These are phyloP conservation scores for Casuarina equisetifolia DNA, from an alignment of 306 rosid species.

Conservation along the genomic window DNA sequence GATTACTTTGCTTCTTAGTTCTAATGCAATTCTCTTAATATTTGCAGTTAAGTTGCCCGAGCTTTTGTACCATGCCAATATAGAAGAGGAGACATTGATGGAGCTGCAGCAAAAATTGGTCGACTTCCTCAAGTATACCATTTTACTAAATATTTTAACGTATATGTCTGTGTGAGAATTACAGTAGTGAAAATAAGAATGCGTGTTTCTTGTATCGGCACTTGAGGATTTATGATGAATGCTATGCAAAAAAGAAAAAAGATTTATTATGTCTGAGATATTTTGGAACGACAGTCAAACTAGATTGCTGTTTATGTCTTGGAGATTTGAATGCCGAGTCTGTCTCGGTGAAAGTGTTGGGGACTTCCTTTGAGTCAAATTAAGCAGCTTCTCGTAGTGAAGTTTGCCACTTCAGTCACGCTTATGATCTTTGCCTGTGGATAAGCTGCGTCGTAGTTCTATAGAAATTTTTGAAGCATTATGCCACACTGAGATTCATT, in stretches of 20 bases:
- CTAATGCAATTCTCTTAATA: constrained; percentile 25
- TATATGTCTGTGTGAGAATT: constrained; percentile 1
- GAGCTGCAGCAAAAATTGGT: constrained; percentile 55
- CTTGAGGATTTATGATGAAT: neutral
- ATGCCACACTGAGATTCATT: constrained; percentile 1
- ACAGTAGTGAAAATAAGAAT: neutral
- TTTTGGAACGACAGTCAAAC: neutral
- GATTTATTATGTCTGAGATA: neutral
- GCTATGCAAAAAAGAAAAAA: neutral
- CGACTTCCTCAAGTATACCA: constrained; percentile 73
- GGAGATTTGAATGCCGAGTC: neutral
- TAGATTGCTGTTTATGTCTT: neutral
- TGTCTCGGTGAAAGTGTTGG: neutral
- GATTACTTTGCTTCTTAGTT: neutral
- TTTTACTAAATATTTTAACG: constrained; percentile 12
- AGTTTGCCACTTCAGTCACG: neutral
- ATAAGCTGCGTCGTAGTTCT: neutral
- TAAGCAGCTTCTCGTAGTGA: neutral
- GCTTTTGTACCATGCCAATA: constrained; percentile 56
- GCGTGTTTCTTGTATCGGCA: neutral
- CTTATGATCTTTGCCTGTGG: neutral
- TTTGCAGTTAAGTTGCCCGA: constrained; percentile 84
- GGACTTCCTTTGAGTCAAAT: neutral
- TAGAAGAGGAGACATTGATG: constrained; percentile 62
- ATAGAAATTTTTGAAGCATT: neutral